A percentile compares a stretch with the other conserved stretches of the same genome.
phyloP scores from a whole-genome alignment of 2,329 filamentous ascomycete genomes.

The Talaromyces sp. region DNA sequence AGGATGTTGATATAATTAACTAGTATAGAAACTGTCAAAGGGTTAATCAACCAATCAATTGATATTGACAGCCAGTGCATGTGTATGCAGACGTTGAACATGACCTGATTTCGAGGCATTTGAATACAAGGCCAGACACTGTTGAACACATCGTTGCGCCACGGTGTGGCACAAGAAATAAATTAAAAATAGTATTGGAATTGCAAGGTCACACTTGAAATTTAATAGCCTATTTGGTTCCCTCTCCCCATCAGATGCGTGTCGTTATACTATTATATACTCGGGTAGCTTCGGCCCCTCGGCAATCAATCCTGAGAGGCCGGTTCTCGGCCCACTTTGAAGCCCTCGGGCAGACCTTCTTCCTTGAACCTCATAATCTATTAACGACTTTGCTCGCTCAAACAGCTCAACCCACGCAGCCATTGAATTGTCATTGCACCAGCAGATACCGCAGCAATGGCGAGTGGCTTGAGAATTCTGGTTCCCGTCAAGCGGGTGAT shows the following conservation, averaged over 20 bases:
- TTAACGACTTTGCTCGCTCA: not conserved
- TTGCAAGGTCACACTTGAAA: not conserved
- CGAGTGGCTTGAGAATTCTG: constrained; percentile 59
- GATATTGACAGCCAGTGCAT: not conserved
- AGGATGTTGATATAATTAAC: no score
- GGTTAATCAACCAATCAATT: not conserved
- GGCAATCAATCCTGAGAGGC: not conserved
- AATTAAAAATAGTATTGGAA: not conserved
- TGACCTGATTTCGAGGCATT: not conserved
- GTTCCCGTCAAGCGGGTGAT: constrained; percentile 80
- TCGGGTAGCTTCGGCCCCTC: constrained; percentile 6
- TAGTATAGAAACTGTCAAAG: not conserved
- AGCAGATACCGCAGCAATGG: constrained; percentile 29
- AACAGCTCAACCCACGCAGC: not conserved
- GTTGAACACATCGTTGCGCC: not conserved
- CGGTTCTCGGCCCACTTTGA: not conserved
- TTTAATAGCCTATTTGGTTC: not conserved
- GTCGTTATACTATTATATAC: not conserved
- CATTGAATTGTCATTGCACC: not conserved
- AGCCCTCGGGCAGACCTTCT: not conserved
- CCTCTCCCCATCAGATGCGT: not conserved
- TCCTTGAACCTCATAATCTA: not conserved
- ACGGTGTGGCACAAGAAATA: not conserved
- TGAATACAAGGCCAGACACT: not conserved
- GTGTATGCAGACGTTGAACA: not conserved